A percentile compares a stretch with the other conserved stretches of the same genome.
Evolutionary conservation across 305 asterid species (phyloP).

Genomic region (Ruellia speciosa): DNA sequence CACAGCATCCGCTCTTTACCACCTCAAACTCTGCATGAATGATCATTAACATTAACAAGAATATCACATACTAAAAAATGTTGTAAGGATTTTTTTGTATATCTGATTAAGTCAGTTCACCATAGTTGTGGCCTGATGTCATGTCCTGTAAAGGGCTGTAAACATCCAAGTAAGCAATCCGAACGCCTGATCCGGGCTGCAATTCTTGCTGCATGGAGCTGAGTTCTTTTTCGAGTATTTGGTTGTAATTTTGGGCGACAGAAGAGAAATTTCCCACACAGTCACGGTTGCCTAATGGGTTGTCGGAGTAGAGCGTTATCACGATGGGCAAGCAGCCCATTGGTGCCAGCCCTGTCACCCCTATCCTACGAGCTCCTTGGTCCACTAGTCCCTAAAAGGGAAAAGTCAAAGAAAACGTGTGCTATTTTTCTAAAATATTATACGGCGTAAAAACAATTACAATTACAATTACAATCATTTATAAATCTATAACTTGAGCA

Average conservation of each 20-base stretch:
- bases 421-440: no score
- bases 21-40: constrained; percentile 44
- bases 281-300: constrained; percentile 29
- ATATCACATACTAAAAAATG: neutral
- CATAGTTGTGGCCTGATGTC: constrained; percentile 30
- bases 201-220: constrained; percentile 16
- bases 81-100: no score
- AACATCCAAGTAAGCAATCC: constrained; percentile 42
- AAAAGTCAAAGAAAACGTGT: no score
- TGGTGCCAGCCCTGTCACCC: constrained; percentile 63
- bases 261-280: constrained; percentile 34
- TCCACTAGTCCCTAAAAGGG: constrained; percentile 35
- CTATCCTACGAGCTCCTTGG: constrained; percentile 60
- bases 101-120: constrained; percentile 24
- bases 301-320: constrained; percentile 34
- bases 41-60: neutral
- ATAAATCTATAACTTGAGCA: no score
- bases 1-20: constrained; percentile 60
- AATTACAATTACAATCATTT: no score
- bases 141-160: constrained; percentile 38
- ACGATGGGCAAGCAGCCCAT: constrained; percentile 72
- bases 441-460: no score
- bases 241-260: constrained; percentile 41
- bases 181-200: constrained; percentile 14
- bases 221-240: constrained; percentile 36